phyloP scores from a whole-genome alignment of 768 basidiomycete species.

The Tricholoma sp. region DNA sequence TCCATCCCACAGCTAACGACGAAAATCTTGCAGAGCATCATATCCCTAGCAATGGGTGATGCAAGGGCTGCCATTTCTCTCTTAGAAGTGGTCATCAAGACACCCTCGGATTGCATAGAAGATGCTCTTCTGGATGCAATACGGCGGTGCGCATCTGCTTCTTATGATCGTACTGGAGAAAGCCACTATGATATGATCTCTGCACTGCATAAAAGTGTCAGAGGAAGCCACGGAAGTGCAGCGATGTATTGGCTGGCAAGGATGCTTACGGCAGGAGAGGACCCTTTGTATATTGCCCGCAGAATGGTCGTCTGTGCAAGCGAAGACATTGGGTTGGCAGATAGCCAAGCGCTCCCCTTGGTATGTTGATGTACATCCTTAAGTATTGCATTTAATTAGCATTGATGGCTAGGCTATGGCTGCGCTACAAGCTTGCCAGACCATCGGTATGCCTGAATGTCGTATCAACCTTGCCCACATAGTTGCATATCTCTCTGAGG shows the following conservation, averaged over 20 bases:
- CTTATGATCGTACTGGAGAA: constrained; percentile 77
- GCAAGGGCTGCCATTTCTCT: constrained; percentile 76
- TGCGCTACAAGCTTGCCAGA: constrained; percentile 59
- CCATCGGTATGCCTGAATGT: constrained; percentile 79
- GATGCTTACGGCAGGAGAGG: constrained; percentile 78
- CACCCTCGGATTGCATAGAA: constrained; percentile 36
- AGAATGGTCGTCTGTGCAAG: constrained; percentile 77
- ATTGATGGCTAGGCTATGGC: constrained; percentile 49
- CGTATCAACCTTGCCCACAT: constrained; percentile 75
- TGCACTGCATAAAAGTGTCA: constrained; percentile 78
- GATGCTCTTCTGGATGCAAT: constrained; percentile 49
- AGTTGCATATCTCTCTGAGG: constrained; percentile 75
- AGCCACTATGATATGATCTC: constrained; percentile 78
- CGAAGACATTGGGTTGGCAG: constrained; percentile 82
- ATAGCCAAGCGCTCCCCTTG: constrained; percentile 70
- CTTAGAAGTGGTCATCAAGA: constrained; percentile 60
- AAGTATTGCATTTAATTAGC: background rate
- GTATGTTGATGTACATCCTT: constrained; percentile 31
- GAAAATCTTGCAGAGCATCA: constrained; percentile 42
- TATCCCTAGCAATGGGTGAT: constrained; percentile 59
- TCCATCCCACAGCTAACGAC: constrained; percentile 37
- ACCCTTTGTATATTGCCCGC: constrained; percentile 71
- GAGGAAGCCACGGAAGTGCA: constrained; percentile 71
- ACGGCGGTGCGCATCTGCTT: constrained; percentile 55
- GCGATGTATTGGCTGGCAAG: constrained; percentile 88